These are phyloP conservation scores for Helianthus tuberosus DNA, from an alignment of 129 eudicot species.

Conservation along the genomic window DNA sequence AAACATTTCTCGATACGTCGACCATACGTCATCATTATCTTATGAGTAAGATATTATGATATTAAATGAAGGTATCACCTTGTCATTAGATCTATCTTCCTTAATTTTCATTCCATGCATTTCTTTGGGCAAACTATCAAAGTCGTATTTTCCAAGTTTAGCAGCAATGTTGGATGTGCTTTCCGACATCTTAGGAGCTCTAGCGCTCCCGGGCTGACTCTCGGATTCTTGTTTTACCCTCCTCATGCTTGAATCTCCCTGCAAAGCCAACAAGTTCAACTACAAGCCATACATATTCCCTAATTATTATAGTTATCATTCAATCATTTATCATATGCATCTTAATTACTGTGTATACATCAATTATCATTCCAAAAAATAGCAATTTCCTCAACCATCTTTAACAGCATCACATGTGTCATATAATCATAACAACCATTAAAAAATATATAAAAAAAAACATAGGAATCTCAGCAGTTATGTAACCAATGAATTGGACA, in stretches of 20 bases:
- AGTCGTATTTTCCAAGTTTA: constrained; percentile 49
- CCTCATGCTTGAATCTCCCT: too few relatives aligned
- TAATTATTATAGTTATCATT: not conserved
- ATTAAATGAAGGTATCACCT: too few relatives aligned
- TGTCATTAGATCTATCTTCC: too few relatives aligned
- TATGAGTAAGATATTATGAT: too few relatives aligned
- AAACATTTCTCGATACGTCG: too few relatives aligned
- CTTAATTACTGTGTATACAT: not conserved
- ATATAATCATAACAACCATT: too few relatives aligned
- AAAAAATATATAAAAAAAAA: not conserved
- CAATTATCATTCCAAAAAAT: not conserved
- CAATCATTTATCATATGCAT: constrained; percentile 2
- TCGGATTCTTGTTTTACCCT: constrained; percentile 51
- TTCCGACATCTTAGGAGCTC: constrained; percentile 44
- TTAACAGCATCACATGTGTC: too few relatives aligned
- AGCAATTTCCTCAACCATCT: not conserved
- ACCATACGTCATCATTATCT: too few relatives aligned
- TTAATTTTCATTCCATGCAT: constrained; percentile 64
- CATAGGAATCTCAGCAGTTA: constrained; percentile 4
- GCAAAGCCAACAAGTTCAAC: constrained; percentile 16
- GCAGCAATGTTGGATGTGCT: constrained; percentile 47
- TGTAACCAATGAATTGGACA: constrained; percentile 6
- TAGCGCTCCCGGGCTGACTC: constrained; percentile 51
- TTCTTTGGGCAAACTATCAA: constrained; percentile 67
- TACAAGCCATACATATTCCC: not conserved